These are phyloP conservation scores for Citrus unshiu DNA, from an alignment of 345 rosid genomes.

Conservation along the genomic window DNA sequence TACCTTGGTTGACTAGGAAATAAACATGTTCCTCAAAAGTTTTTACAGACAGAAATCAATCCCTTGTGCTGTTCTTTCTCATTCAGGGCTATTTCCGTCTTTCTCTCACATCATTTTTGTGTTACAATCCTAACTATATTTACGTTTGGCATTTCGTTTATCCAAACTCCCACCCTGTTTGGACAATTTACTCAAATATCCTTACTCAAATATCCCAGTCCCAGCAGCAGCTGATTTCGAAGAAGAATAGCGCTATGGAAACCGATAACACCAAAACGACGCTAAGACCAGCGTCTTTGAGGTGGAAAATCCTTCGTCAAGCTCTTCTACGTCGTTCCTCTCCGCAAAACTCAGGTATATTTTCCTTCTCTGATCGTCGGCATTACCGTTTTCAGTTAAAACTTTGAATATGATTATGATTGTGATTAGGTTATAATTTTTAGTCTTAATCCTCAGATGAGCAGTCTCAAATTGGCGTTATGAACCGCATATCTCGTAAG, in stretches of 20 bases:
- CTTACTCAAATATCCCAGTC: too few species aligned
- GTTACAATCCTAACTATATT: not conserved
- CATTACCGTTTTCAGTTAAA: not conserved
- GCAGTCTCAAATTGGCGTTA: slow-evolving; percentile 29
- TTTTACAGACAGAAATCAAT: too few species aligned
- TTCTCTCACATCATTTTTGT: not conserved
- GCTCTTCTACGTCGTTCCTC: slow-evolving; percentile 52
- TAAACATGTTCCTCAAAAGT: too few species aligned
- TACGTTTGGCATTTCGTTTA: not conserved
- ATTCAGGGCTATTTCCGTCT: too few species aligned
- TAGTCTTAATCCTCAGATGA: slow-evolving; percentile 31
- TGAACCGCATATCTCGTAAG: slow-evolving; percentile 60
- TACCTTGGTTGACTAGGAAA: too few species aligned
- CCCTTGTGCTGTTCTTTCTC: too few species aligned
- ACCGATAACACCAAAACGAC: not conserved
- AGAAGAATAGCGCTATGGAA: slow-evolving; percentile 18
- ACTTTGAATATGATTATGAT: not conserved
- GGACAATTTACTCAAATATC: not conserved
- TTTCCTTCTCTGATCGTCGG: not conserved
- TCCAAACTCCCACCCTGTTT: not conserved
- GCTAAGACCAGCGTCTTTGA: slow-evolving; percentile 38
- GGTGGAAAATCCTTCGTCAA: slow-evolving; percentile 74
- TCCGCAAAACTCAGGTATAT: slow-evolving; percentile 30
- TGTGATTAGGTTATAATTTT: not conserved
- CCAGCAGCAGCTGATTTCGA: not conserved